Conservation (phyloP, 768 basidiomycete genomes). For the Clitopilus hobsonii region DNA sequence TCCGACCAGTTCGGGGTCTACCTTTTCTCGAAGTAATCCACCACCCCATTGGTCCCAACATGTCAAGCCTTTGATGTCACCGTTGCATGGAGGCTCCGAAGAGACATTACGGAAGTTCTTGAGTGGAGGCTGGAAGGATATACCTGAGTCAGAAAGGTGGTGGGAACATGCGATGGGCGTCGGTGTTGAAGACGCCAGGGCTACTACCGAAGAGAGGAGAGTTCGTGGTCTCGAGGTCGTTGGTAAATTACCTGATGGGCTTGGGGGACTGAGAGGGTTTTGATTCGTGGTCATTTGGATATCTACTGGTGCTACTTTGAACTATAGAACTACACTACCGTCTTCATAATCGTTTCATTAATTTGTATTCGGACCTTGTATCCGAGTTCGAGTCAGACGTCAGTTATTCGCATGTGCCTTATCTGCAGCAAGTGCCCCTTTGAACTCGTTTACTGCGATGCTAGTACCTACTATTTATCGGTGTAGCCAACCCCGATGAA, state of each 20-base stretch:
- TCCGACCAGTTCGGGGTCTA: neutral
- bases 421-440: too few relatives aligned
- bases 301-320: too few relatives aligned
- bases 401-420: too few relatives aligned
- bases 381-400: too few relatives aligned
- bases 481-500: too few relatives aligned
- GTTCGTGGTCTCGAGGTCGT: neutral
- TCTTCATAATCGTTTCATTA: too few relatives aligned
- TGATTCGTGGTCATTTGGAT: neutral
- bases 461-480: too few relatives aligned
- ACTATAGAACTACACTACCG: too few relatives aligned
- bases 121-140: constrained; percentile 35
- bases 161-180: constrained; percentile 39
- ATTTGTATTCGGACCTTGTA: too few relatives aligned
- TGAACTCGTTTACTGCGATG: too few relatives aligned
- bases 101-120: constrained; percentile 28
- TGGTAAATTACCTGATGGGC: neutral
- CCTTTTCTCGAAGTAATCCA: constrained; percentile 19
- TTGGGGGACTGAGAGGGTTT: neutral
- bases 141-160: constrained; percentile 39
- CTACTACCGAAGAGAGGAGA: neutral
- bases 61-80: constrained; percentile 5
- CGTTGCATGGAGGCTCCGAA: constrained; percentile 7
- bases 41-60: constrained; percentile 18
- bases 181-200: constrained; percentile 10